A percentile compares a stretch with the other conserved stretches of the same genome.
phyloP scores from a whole-genome alignment of 2,329 filamentous ascomycete genomes.

The Cladosporium sp. region DNA sequence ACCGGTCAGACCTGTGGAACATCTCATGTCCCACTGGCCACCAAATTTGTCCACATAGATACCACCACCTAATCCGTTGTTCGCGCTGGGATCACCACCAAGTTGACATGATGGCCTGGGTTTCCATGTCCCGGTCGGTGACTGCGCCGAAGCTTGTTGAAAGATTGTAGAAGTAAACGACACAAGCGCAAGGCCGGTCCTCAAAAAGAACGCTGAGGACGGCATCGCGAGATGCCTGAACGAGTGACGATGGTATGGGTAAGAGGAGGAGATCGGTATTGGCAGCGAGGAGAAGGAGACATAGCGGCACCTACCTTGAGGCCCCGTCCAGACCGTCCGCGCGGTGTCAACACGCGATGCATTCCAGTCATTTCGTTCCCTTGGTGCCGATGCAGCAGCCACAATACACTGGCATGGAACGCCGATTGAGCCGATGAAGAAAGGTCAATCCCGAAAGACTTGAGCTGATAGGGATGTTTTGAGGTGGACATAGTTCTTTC shows the following conservation, averaged over 20 bases:
- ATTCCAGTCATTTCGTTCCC: constrained; percentile 31
- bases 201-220: constrained; percentile 18
- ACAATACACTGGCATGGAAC: constrained; percentile 10
- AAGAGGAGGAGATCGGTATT: background rate
- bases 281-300: constrained; percentile 8
- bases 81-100: background rate
- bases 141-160: constrained; percentile 1
- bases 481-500: background rate
- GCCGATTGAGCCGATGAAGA: background rate
- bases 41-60: background rate
- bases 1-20: background rate
- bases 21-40: background rate
- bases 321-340: constrained; percentile 3
- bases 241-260: constrained; percentile 13
- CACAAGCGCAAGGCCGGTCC: constrained; percentile 12
- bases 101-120: background rate
- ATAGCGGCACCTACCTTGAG: constrained; percentile 14
- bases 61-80: background rate
- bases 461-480: background rate
- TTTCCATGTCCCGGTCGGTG: background rate
- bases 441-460: background rate
- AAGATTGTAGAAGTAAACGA: background rate
- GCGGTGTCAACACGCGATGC: constrained; percentile 26
- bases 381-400: background rate
- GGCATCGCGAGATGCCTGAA: constrained; percentile 15